Base-by-base conservation (phyloP, 2,329 filamentous ascomycete genomes). In the Parafenestella ontariensis region DNA sequence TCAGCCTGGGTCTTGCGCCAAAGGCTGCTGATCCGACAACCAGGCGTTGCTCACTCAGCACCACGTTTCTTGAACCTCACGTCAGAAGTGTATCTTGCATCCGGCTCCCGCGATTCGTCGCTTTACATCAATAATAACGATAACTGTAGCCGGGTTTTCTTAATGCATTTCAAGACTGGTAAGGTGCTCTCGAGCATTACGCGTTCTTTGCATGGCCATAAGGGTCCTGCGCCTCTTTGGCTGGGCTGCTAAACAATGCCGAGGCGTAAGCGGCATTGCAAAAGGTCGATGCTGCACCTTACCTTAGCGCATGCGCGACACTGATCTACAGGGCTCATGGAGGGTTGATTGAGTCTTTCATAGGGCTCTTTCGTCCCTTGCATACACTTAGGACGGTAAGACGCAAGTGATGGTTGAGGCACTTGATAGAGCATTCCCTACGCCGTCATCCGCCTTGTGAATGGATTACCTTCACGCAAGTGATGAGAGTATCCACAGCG, bases 81-180 rank as follows among this genome's bases (percentile, higher is more conserved):
- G 52, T 56, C 49, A 56, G 52, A 56, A 56, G 56, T 33, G 33
- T 53, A 53, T 47, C 49, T 31, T 47, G 46, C 52, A 40, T 56
- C 42, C 41, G 13, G 36, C 33, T 21, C 31, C 13, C 11, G 37
- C 36, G 36, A 24, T 40, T 39, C 17, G 18, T 37, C 37, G 28
- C 36, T 29, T 20, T 33, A 28, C 37, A 49, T 11, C 10, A 36
- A 41, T 26, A 42, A 20, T 15, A 33, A 20, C 23, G 46, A 11
- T 20, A n/a, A 20, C 31, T 26, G 26, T 33, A 31, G 15, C 7
- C 10, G 13, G n/a, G 37, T 10, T 7, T n/a, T 8, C 15, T 18
- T 23, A 29, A 29, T 18, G 24, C 24, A 28, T n/a, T n/a, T 15
- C 37, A 40, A 23, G 13, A 34, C 5, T 8, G 28, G 11, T 31